phyloP scores from a whole-genome alignment of 1,284 basidiomycete genomes.

The Rhodofomes roseus region DNA sequence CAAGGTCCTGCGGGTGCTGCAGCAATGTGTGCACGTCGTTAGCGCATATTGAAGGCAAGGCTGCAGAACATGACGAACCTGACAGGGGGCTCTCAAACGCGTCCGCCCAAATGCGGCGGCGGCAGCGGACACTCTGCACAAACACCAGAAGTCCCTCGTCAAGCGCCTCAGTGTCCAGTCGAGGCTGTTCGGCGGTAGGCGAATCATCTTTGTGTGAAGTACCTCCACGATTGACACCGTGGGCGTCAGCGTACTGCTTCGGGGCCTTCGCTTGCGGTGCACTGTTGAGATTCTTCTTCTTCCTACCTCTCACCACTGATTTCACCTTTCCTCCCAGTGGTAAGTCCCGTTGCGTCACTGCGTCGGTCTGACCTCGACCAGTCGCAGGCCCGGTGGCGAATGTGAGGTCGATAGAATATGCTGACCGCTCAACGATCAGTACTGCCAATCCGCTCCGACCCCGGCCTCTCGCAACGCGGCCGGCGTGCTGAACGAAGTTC shows the following conservation, averaged over 20 bases:
- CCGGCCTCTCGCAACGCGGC: constrained; percentile 17
- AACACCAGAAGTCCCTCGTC: not conserved
- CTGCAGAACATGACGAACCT: not conserved
- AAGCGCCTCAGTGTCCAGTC: not conserved
- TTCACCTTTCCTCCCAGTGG: not conserved
- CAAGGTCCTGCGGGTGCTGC: not conserved
- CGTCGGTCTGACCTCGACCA: not conserved
- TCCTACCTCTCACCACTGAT: not conserved
- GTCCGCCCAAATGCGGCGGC: not conserved
- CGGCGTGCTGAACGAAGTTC: constrained; percentile 22
- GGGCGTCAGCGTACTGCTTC: not conserved
- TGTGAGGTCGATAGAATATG: not conserved
- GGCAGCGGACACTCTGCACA: not conserved
- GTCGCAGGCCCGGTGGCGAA: no score
- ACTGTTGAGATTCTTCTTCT: not conserved
- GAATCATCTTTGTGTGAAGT: not conserved
- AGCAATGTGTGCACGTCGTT: not conserved
- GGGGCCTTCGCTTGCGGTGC: not conserved
- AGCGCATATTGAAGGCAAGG: not conserved
- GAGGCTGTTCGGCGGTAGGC: not conserved
- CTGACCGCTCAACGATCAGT: constrained; percentile 19
- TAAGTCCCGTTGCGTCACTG: not conserved
- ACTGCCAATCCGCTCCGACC: constrained; percentile 15
- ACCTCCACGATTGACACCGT: not conserved
- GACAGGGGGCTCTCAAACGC: not conserved